Percentiles rank a stretch among this genome's conserved stretches.
Evolutionary conservation across 1,284 basidiomycete species (phyloP).

Genomic region (Peniophora sp.): DNA sequence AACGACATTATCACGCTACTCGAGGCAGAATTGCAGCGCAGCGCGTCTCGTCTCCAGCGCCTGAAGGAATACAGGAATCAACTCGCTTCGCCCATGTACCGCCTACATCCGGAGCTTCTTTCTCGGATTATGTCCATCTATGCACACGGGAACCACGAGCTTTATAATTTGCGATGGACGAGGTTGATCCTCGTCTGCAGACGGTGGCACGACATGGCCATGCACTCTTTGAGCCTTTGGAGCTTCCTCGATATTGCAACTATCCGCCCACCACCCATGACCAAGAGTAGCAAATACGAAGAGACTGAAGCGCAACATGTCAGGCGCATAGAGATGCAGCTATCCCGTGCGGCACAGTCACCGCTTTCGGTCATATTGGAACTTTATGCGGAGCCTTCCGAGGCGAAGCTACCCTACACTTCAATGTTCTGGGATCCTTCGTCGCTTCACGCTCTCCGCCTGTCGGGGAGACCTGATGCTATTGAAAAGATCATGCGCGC

Average conservation of each 20-base stretch:
- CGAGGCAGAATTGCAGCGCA: background rate
- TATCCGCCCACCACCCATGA: too few species aligned
- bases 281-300: too few species aligned
- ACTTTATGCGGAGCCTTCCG: too few species aligned
- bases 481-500: too few species aligned
- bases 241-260: background rate
- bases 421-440: too few species aligned
- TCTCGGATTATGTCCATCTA: background rate
- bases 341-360: too few species aligned
- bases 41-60: background rate
- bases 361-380: too few species aligned
- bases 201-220: background rate
- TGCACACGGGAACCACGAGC: background rate
- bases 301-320: too few species aligned
- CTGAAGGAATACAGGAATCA: background rate
- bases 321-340: too few species aligned
- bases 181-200: background rate
- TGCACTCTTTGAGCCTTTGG: background rate
- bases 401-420: too few species aligned
- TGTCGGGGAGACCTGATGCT: too few species aligned
- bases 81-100: background rate
- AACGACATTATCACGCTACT: background rate
- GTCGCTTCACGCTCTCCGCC: too few species aligned
- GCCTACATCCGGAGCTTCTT: background rate
- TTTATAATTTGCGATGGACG: background rate